Percentiles rank a stretch among this genome's conserved stretches.
These are phyloP conservation scores for Fusarium luffae DNA, from an alignment of 2,329 filamentous ascomycete species.

Conservation along the genomic window DNA sequence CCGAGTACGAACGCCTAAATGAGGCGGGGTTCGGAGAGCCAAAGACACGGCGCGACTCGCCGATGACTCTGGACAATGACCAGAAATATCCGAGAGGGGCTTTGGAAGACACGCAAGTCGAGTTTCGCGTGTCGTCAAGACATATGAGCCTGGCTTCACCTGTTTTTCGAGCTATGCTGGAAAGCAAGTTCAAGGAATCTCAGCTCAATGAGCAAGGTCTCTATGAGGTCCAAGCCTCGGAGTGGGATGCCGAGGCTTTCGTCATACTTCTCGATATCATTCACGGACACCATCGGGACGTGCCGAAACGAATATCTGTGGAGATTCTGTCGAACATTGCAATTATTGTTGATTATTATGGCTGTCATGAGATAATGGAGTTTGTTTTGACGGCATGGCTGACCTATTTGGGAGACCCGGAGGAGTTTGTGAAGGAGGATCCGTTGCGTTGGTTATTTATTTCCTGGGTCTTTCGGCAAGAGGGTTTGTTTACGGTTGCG, in stretches of 20 bases:
- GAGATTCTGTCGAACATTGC: too few species aligned
- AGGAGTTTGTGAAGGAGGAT: conserved; percentile 10
- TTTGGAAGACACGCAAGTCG: background rate
- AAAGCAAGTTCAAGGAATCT: conserved; percentile 21
- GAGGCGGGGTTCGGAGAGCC: conserved; percentile 14
- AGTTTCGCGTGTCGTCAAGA: conserved; percentile 24
- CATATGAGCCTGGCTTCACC: conserved; percentile 32
- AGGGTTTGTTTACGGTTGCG: background rate
- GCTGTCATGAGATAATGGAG: conserved; percentile 44
- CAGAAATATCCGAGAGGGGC: conserved; percentile 7
- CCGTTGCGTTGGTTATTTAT: conserved; percentile 20
- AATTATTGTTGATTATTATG: conserved; percentile 48
- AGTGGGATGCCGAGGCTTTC: conserved; percentile 47
- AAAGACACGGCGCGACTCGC: conserved; percentile 13
- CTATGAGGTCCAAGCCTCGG: conserved; percentile 17
- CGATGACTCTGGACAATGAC: conserved; percentile 21
- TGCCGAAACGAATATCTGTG: conserved; percentile 35
- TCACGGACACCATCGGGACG: conserved; percentile 41
- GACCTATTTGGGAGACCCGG: background rate
- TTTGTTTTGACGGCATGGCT: conserved; percentile 24
- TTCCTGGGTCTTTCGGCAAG: conserved; percentile 23
- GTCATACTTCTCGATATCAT: conserved; percentile 47
- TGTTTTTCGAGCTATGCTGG: conserved; percentile 28
- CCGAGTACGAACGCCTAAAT: conserved; percentile 18
- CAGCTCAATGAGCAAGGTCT: conserved; percentile 4